These are phyloP conservation scores for Plectranthus barbatus DNA, from an alignment of 257 asterid genomes.

Conservation along the genomic window DNA sequence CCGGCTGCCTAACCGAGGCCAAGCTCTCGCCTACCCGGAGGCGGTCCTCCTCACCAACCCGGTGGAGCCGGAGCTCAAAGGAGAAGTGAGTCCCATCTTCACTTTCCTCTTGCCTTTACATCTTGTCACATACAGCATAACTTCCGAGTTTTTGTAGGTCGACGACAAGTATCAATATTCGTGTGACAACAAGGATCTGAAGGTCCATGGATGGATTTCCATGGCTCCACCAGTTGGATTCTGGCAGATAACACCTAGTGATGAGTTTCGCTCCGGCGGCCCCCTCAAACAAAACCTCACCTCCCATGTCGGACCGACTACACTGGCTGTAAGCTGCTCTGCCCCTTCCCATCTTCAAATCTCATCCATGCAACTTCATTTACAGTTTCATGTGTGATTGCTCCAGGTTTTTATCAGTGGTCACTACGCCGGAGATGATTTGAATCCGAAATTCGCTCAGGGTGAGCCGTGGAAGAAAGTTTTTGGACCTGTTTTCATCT, in stretches of 20 bases:
- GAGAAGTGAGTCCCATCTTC: conserved; percentile 47
- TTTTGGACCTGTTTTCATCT: conserved; percentile 71
- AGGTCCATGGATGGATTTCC: conserved; percentile 80
- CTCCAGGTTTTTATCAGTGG: conserved; percentile 54
- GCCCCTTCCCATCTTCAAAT: neutral
- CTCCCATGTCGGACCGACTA: conserved; percentile 89
- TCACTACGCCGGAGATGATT: conserved; percentile 59
- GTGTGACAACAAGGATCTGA: conserved; percentile 68
- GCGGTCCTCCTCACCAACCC: conserved; percentile 85
- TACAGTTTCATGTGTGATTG: neutral
- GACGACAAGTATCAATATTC: conserved; percentile 85
- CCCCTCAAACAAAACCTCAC: conserved; percentile 87
- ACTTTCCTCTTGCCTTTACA: neutral
- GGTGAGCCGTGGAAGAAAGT: conserved; percentile 86
- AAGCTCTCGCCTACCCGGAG: conserved; percentile 74
- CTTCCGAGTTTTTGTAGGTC: conserved; percentile 31
- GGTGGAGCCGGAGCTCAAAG: conserved; percentile 69
- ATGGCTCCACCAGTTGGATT: conserved; percentile 60
- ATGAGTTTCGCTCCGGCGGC: conserved; percentile 83
- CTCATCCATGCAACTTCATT: neutral
- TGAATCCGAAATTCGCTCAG: conserved; percentile 37
- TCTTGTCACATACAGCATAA: neutral
- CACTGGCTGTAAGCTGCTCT: conserved; percentile 54
- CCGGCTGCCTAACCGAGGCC: conserved; percentile 69
- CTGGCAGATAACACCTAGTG: conserved; percentile 86